These are phyloP conservation scores for Gynostemma pentaphyllum DNA, from an alignment of 306 rosid species.

Conservation along the genomic window DNA sequence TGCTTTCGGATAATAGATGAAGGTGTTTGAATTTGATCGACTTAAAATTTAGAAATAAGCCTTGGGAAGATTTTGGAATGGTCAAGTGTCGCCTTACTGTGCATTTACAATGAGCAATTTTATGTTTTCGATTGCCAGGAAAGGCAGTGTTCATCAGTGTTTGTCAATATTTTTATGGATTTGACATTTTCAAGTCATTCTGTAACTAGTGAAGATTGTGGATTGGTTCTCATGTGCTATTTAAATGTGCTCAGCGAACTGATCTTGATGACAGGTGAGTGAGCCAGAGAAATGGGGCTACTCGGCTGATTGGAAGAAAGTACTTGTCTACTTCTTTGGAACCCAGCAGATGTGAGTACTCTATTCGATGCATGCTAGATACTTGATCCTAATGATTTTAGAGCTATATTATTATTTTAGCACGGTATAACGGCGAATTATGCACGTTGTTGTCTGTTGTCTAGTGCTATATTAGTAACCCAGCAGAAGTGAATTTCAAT, in stretches of 20 bases:
- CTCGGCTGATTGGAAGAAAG: slow-evolving; percentile 82
- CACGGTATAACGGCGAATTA: no score
- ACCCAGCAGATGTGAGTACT: slow-evolving; percentile 91
- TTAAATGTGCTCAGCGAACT: slow-evolving; percentile 12
- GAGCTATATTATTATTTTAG: background rate
- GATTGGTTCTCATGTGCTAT: background rate
- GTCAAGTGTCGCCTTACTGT: background rate
- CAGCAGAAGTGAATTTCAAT: no score
- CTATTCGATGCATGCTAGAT: slow-evolving; percentile 2
- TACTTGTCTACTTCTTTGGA: slow-evolving; percentile 83
- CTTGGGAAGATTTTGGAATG: no score
- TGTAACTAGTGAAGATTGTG: background rate
- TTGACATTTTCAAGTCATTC: background rate
- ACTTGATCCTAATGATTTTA: background rate
- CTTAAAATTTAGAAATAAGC: background rate
- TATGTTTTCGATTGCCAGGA: background rate
- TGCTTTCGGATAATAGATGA: background rate
- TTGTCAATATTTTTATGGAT: background rate
- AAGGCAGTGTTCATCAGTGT: background rate
- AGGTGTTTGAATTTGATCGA: background rate
- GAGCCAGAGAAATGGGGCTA: slow-evolving; percentile 96
- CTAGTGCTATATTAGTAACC: no score
- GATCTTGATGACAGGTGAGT: slow-evolving; percentile 60
- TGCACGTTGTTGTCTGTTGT: no score
- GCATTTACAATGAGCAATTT: background rate